phyloP scores from a whole-genome alignment of 352 stramenopile genomes.

The Pythium scleroteichum region DNA sequence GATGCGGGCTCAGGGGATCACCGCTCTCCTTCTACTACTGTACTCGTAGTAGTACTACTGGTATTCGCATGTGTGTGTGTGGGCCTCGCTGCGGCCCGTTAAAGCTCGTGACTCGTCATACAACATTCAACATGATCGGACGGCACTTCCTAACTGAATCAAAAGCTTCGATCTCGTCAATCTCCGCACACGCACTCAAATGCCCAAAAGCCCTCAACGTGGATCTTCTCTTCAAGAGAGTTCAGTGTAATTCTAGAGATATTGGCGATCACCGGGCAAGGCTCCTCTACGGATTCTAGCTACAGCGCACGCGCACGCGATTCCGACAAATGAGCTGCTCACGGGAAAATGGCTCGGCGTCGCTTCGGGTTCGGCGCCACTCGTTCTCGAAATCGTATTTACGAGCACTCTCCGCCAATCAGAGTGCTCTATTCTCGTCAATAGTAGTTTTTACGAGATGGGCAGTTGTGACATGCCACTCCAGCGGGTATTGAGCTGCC shows the following conservation, averaged over 20 bases:
- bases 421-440: neutral
- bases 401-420: constrained; percentile 15
- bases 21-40: no score
- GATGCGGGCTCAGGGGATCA: no score
- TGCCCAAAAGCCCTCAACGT: constrained; percentile 40
- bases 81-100: constrained; percentile 24
- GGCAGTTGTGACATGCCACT: constrained; percentile 20
- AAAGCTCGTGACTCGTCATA: constrained; percentile 63
- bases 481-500: constrained; percentile 13
- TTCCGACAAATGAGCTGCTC: constrained; percentile 4
- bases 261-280: constrained; percentile 23
- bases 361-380: constrained; percentile 13
- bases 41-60: no score
- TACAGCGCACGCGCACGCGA: no score
- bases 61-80: constrained; percentile 7
- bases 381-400: constrained; percentile 20
- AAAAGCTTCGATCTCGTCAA: constrained; percentile 73
- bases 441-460: constrained; percentile 17
- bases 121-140: constrained; percentile 76
- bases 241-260: constrained; percentile 82
- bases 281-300: no score
- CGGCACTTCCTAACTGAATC: constrained; percentile 65
- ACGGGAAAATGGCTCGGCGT: neutral
- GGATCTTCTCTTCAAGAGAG: constrained; percentile 53
- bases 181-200: constrained; percentile 24